phyloP scores from a whole-genome alignment of 2,329 filamentous ascomycete genomes.

The Pyrenophora seminiperda region DNA sequence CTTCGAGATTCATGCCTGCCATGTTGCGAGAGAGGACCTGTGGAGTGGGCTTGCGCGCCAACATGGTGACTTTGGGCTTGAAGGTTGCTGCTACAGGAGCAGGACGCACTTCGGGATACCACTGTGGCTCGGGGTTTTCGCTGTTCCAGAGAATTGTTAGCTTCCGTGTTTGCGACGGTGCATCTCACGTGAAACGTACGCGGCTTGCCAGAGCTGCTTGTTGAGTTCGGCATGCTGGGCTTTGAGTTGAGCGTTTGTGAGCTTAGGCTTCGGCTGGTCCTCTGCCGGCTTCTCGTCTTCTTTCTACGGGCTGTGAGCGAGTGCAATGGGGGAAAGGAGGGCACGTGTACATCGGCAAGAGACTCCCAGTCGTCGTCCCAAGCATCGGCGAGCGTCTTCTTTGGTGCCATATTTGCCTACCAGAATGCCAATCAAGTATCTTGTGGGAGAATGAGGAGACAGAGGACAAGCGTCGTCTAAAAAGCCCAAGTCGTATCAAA shows the following conservation, averaged over 20 bases:
- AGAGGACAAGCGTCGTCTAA: not conserved
- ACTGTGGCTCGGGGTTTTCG: constrained; percentile 74
- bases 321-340: constrained; percentile 5
- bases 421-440: constrained; percentile 10
- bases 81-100: constrained; percentile 72
- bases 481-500: not conserved
- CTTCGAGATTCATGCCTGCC: constrained; percentile 52
- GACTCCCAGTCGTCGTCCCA: constrained; percentile 94
- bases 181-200: constrained; percentile 60
- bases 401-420: constrained; percentile 48
- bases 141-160: constrained; percentile 51
- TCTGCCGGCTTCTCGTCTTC: constrained; percentile 46
- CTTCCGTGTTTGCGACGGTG: not conserved
- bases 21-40: constrained; percentile 65
- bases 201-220: constrained; percentile 84
- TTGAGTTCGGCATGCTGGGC: constrained; percentile 84
- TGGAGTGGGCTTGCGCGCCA: constrained; percentile 77
- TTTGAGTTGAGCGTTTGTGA: constrained; percentile 76
- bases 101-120: constrained; percentile 71
- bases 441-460: not conserved
- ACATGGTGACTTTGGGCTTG: constrained; percentile 81
- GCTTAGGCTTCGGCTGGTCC: constrained; percentile 52
- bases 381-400: constrained; percentile 59
- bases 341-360: constrained; percentile 68
- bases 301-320: constrained; percentile 38